Evolutionary conservation across 2,329 filamentous ascomycete genomes (phyloP).

Genomic region (Venturia carpophila): DNA sequence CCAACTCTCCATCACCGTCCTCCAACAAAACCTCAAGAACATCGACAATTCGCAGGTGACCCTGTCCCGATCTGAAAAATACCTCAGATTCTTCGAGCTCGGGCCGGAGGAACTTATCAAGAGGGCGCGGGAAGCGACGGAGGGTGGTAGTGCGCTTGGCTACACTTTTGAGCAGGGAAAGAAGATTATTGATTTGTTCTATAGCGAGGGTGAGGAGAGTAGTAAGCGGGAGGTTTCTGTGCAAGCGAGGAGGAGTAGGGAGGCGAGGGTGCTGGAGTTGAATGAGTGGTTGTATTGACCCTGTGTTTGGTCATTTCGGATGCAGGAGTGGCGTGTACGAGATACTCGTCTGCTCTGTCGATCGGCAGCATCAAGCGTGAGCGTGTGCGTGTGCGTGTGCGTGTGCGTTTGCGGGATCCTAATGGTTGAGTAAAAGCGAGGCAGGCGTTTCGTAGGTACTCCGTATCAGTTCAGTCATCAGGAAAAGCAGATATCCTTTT

Average conservation of each 20-base stretch:
- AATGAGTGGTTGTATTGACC: slow-evolving; percentile 15
- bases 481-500: too few species aligned
- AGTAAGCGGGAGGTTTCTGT: slow-evolving; percentile 60
- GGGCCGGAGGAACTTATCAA: slow-evolving; percentile 59
- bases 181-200: slow-evolving; percentile 35
- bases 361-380: not conserved
- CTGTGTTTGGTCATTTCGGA: too few species aligned
- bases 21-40: slow-evolving; percentile 95
- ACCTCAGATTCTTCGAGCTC: slow-evolving; percentile 59
- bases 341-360: not conserved
- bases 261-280: slow-evolving; percentile 37
- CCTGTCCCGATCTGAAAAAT: slow-evolving; percentile 55
- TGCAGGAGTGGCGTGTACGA: not conserved
- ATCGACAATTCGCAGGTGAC: slow-evolving; percentile 61
- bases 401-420: not conserved
- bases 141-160: slow-evolving; percentile 28
- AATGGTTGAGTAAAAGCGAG: too few species aligned
- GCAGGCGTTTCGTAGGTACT: too few species aligned
- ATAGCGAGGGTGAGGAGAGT: slow-evolving; percentile 48
- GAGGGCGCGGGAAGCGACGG: slow-evolving; percentile 55
- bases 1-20: slow-evolving; percentile 85
- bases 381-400: too few species aligned
- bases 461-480: too few species aligned
- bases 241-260: slow-evolving; percentile 60
- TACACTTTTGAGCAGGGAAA: slow-evolving; percentile 35